Conservation (phyloP, 192 early-diverging fungal genomes). For the Backusella westeae region DNA sequence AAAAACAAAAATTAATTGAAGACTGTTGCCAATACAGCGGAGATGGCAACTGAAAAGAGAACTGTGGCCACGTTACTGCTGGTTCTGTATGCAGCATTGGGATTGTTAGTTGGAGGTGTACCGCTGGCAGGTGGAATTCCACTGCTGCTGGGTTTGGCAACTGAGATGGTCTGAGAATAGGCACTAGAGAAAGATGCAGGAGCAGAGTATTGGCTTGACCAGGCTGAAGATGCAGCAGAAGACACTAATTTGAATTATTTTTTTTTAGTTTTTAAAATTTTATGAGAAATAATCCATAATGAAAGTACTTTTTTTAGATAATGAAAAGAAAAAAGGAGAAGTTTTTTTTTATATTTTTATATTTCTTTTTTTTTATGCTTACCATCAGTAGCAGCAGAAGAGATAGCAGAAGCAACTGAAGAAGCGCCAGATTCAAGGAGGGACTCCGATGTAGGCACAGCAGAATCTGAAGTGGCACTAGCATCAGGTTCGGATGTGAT, state of each 20-base stretch:
- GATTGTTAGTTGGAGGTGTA: background rate
- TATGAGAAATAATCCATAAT: background rate
- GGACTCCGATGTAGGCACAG: background rate
- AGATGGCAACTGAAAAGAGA: background rate
- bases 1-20: background rate
- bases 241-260: background rate
- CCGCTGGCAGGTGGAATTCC: background rate
- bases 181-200: background rate
- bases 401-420: background rate
- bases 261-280: background rate
- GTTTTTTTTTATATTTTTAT: background rate
- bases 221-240: background rate
- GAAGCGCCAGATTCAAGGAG: background rate
- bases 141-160: background rate
- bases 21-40: background rate
- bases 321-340: background rate
- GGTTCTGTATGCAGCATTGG: background rate
- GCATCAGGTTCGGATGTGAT: background rate
- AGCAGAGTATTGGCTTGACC: background rate
- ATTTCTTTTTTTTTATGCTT: background rate
- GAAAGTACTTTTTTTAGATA: background rate
- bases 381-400: constrained; percentile 1
- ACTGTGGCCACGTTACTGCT: background rate
- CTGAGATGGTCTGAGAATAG: background rate
- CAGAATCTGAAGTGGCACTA: background rate